These are phyloP conservation scores for Coccomyxa subellipsoidea DNA, from an alignment of 163 green algal genomes.

Conservation along the genomic window DNA sequence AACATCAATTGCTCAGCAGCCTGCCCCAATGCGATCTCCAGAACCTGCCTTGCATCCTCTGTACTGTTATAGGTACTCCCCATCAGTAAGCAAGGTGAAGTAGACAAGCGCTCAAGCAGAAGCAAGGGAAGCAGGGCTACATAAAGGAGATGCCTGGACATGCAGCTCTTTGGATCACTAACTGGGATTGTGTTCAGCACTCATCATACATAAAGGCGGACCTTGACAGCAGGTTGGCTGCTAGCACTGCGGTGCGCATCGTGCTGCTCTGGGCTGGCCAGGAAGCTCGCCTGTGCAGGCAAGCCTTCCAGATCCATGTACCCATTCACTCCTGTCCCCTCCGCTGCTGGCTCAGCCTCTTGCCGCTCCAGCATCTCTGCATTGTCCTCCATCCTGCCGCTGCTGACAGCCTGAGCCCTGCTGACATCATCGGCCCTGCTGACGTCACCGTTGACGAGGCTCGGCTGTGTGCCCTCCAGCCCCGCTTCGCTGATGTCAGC, in stretches of 20 bases:
- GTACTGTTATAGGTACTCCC: too few species aligned
- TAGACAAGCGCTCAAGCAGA: too few species aligned
- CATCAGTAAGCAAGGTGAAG: too few species aligned
- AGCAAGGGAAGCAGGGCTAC: too few species aligned
- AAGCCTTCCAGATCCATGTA: background rate
- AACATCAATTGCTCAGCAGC: background rate
- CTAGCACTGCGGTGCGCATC: background rate
- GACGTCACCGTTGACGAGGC: background rate
- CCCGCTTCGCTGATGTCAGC: background rate
- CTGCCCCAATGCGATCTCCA: background rate
- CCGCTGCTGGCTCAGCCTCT: background rate
- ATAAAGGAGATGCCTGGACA: too few species aligned
- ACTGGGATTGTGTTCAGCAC: too few species aligned
- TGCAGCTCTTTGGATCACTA: too few species aligned
- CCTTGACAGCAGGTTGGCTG: background rate
- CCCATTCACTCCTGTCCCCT: background rate
- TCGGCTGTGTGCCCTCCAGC: background rate
- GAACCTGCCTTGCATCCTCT: too few species aligned
- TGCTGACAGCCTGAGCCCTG: background rate
- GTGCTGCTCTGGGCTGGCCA: background rate
- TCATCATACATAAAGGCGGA: too few species aligned
- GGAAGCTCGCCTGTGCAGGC: background rate
- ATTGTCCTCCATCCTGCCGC: background rate
- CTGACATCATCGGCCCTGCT: background rate
- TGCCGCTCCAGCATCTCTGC: background rate